These are phyloP conservation scores for Ilyonectria destructans DNA, from an alignment of 2,329 filamentous ascomycete genomes.

Conservation along the genomic window DNA sequence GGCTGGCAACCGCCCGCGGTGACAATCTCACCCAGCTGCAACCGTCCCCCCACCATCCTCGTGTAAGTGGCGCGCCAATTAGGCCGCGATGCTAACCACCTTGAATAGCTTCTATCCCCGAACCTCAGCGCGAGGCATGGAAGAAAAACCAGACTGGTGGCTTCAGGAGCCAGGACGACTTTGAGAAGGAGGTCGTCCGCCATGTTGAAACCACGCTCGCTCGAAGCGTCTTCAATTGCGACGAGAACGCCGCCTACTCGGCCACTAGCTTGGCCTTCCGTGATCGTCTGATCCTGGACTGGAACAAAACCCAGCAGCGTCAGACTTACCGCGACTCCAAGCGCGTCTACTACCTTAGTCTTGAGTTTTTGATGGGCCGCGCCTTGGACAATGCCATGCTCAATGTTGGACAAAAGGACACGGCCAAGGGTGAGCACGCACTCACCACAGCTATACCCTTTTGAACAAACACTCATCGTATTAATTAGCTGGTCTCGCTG, in stretches of 20 bases:
- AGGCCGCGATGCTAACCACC: slow-evolving; percentile 28
- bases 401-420: slow-evolving; percentile 90
- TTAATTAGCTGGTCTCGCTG: slow-evolving; percentile 80
- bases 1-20: neutral
- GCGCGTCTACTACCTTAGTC: slow-evolving; percentile 95
- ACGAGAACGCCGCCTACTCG: slow-evolving; percentile 93
- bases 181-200: slow-evolving; percentile 88
- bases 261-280: slow-evolving; percentile 94
- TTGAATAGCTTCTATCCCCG: slow-evolving; percentile 81
- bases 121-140: slow-evolving; percentile 88
- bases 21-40: slow-evolving; percentile 12
- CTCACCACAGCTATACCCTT: neutral
- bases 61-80: slow-evolving; percentile 26
- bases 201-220: slow-evolving; percentile 98
- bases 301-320: slow-evolving; percentile 98
- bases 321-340: slow-evolving; percentile 94
- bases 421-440: slow-evolving; percentile 78
- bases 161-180: slow-evolving; percentile 87
- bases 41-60: slow-evolving; percentile 13
- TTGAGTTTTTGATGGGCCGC: slow-evolving; percentile 98
- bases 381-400: slow-evolving; percentile 99
- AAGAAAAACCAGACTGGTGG: slow-evolving; percentile 74
- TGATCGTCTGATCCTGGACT: slow-evolving; percentile 92
- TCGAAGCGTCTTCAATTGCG: slow-evolving; percentile 97
- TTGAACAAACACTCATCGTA: slow-evolving; percentile 35